A percentile compares a stretch with the other conserved stretches of the same genome.
Conservation (phyloP, 495 filamentous ascomycete species). For the Neurospora sp. region DNA sequence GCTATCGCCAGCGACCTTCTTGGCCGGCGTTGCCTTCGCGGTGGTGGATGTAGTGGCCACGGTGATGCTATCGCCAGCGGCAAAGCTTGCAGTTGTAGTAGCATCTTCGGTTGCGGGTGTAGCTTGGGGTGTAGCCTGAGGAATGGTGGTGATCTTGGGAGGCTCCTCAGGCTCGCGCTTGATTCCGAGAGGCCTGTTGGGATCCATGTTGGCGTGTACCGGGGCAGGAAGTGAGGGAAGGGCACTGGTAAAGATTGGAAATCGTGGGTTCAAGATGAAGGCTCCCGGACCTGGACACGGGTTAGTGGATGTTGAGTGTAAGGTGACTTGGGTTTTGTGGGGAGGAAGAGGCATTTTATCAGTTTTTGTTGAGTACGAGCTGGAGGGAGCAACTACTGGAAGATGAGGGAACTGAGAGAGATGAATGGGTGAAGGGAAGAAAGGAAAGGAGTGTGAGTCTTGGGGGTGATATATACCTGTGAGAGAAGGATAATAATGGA, state of each 20-base stretch:
- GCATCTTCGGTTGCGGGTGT: background rate
- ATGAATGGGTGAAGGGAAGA: background rate
- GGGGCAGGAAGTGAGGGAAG: no score
- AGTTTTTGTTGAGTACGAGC: background rate
- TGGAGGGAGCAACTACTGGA: background rate
- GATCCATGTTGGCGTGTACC: background rate
- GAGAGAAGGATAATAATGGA: background rate
- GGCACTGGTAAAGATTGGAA: background rate
- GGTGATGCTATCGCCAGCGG: background rate
- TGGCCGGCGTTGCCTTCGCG: background rate
- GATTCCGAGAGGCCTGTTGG: background rate
- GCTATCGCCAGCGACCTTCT: background rate
- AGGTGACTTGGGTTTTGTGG: background rate
- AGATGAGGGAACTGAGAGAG: background rate
- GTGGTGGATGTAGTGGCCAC: background rate
- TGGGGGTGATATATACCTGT: background rate
- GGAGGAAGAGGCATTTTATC: background rate
- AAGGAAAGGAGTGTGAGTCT: background rate
- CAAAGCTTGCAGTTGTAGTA: background rate
- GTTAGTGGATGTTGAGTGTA: background rate
- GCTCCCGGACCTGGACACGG: background rate
- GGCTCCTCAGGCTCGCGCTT: background rate
- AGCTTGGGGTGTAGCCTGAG: background rate
- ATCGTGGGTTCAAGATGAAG: background rate
- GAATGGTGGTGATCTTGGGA: background rate